phyloP scores from a whole-genome alignment of 305 asterid species.

The Solanum chacoense region DNA sequence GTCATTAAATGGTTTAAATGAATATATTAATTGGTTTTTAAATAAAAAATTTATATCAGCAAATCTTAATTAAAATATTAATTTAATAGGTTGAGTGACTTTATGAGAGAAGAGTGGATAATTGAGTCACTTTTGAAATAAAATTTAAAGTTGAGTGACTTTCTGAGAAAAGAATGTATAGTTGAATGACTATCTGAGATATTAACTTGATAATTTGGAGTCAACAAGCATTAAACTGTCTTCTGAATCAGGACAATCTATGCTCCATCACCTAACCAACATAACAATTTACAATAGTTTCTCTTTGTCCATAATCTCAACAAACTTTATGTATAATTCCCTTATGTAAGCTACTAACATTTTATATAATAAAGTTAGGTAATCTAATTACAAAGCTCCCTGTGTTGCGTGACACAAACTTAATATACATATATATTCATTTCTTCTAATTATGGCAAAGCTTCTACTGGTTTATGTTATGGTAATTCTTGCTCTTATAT shows the following conservation, averaged over 20 bases:
- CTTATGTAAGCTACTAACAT: background rate
- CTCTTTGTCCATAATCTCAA: background rate
- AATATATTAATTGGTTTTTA: background rate
- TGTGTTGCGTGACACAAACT: background rate
- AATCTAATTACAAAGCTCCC: constrained; percentile 23
- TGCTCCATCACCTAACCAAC: background rate
- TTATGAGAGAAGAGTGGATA: too few relatives aligned
- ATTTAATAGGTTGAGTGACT: background rate
- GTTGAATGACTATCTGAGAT: too few relatives aligned
- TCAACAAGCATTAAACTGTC: constrained; percentile 36
- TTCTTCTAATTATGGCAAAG: constrained; percentile 24
- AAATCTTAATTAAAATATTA: too few relatives aligned
- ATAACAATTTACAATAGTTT: background rate
- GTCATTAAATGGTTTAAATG: background rate
- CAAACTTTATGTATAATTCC: background rate
- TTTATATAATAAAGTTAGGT: constrained; percentile 22
- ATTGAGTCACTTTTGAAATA: background rate
- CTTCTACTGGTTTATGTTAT: constrained; percentile 10
- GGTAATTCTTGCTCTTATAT: constrained; percentile 7
- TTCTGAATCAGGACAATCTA: constrained; percentile 16
- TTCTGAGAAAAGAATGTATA: background rate
- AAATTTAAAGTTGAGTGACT: too few relatives aligned
- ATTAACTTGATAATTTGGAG: background rate
- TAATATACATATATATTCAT: background rate
- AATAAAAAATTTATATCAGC: too few relatives aligned